These are phyloP conservation scores for Corylus americana DNA, from an alignment of 306 rosid species.

Conservation along the genomic window DNA sequence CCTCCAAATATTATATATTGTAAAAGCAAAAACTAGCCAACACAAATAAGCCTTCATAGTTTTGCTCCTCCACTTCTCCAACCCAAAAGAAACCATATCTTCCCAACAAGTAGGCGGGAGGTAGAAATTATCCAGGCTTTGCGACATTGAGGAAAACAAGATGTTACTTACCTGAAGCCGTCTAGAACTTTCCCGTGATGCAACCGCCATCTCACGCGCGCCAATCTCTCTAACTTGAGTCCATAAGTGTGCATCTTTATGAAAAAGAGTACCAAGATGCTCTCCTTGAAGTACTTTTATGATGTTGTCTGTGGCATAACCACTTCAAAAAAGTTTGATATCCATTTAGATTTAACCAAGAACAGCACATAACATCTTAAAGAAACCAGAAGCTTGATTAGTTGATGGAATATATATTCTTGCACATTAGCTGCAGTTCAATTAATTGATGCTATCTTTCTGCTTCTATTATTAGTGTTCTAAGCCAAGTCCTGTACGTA, in stretches of 20 bases:
- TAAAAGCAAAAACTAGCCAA: no score
- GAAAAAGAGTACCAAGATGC: constrained; percentile 81
- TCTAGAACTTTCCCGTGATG: constrained; percentile 68
- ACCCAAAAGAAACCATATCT: no score
- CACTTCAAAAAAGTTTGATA: constrained; percentile 44
- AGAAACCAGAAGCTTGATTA: background rate
- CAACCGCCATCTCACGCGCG: constrained; percentile 81
- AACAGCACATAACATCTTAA: background rate
- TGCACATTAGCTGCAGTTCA: background rate
- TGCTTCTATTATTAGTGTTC: background rate
- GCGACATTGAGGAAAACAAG: constrained; percentile 2
- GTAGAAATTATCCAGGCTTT: background rate
- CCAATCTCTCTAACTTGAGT: constrained; percentile 56
- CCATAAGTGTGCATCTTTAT: constrained; percentile 85
- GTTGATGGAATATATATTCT: background rate
- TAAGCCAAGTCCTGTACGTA: background rate
- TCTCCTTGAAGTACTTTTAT: constrained; percentile 77
- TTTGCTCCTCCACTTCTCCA: no score
- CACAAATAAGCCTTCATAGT: no score
- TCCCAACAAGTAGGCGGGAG: background rate
- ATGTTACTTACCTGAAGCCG: constrained; percentile 54
- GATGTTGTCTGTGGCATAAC: constrained; percentile 71
- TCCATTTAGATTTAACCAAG: constrained; percentile 28
- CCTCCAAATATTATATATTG: no score
- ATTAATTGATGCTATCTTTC: background rate